Evolutionary conservation across 805 yeast species (phyloP), one percentile per base, ranked within the genome.

Genomic region (Lipomyces sp.): DNA sequence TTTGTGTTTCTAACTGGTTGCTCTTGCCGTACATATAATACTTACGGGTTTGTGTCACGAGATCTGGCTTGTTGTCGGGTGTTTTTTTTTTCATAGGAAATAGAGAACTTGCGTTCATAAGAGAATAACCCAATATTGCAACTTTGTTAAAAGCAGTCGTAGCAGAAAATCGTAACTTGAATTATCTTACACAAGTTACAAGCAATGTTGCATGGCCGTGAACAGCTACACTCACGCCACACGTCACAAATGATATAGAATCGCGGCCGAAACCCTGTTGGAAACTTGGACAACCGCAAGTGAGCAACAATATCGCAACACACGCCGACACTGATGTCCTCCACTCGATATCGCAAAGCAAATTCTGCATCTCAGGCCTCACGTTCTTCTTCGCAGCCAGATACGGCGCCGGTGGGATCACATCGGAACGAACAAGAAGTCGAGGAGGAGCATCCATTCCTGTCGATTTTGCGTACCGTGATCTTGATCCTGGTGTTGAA

Each of bases 401-500:
- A 42, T 18, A 42, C 48, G 48, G 15, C 5, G 15, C 4, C 48
- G 2, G 48, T 15, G 13, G 48, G 15, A 18, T 35, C 13, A 35
- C 15, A 15, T 2, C 24, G 15, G 48, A 18, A 42, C 48, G 18
- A 42, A 24, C 24, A 24, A 24, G 24, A 24, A 13, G 18, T 42
- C 48, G 48, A 7, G 48, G 48, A 7, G 48, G 48, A 42, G 5
- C 42, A 48, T 54, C 33, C 61, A n/a, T 15, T 48, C 24, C 15
- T 30, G 54, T 18, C n/a, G 54, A 32, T 55, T 32, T 24, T 54
- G 32, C 61, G 63, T 10, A 33, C 34, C 29, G 13, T 61, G 13
- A 5, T 48, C 37, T 57, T 64, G 10, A 2, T 85, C 0, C 67
- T 86, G 2, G 66, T 84, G 4, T 60, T 85, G 29, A 85, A 83